Evolutionary conservation across 192 early-diverging fungal genomes (phyloP), one percentile per base, ranked within the genome.

Genomic region (Dissophora ornata): DNA sequence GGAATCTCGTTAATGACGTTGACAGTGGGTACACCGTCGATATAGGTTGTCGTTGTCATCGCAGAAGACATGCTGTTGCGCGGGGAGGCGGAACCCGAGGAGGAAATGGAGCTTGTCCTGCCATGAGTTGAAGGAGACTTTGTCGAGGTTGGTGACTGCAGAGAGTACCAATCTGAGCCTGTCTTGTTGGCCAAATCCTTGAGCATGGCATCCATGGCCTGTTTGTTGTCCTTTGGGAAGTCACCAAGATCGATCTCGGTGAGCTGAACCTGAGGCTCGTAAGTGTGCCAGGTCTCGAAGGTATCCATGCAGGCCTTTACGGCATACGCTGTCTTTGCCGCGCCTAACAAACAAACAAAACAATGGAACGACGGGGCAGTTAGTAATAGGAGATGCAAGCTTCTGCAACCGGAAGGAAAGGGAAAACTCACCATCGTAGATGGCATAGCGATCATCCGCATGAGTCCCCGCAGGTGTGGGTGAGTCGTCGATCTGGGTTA

Each of bases 281-380:
- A 44, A 1, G 24, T 18, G 1, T 62, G 36, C 73, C 73, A 77
- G 7, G 29, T 32, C 26, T 62, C 53, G 59, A 77, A 57, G 3
- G 73, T 77, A 29, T 77, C 73, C 32, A 77, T 51, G 51, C 63
- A 77, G 9, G 73, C 73, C 42, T 77, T 77, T 13, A 77, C 52
- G 11, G 73, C 41, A 50, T 67, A 77, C 2, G 73, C 52, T 24
- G 73, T 62, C 54, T 62, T 67, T 24, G 73, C 64, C 3, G 56
- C 63, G n/a, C 64, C 73, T 77, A 57, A 46, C 3, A 9, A 15
- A 33, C 56, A 36, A 38, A 41, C 36, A 36, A 48, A 34, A 49
- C 16, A 38, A 2, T n/a, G 18, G 25, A 6, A 12, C 25, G 6
- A 29, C n/a, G 42, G 24, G 55, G 21, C 28, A 28, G 22, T 29